A percentile compares a stretch with the other conserved stretches of the same genome.
Conservation (phyloP, 2,329 filamentous ascomycete genomes). For the Verticillium nubilum region DNA sequence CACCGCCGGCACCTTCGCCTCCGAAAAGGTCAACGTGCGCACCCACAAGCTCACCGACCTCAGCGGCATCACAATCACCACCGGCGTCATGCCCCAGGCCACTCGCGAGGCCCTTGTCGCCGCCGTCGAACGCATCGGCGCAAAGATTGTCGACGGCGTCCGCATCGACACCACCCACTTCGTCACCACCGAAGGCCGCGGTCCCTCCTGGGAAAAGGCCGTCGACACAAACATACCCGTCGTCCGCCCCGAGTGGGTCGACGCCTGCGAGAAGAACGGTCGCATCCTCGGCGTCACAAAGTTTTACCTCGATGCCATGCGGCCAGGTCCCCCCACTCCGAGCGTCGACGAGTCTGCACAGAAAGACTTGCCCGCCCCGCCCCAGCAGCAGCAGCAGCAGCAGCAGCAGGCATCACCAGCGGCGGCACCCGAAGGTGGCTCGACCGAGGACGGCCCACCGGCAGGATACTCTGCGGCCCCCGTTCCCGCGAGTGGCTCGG, state of each 20-base stretch:
- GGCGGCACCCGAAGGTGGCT: conserved; percentile 8
- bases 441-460: conserved; percentile 15
- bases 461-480: conserved; percentile 17
- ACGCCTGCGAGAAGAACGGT: conserved; percentile 90
- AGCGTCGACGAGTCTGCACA: conserved; percentile 22
- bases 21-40: conserved; percentile 76
- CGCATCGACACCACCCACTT: conserved; percentile 98
- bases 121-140: conserved; percentile 83
- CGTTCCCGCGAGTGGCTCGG: conserved; percentile 5
- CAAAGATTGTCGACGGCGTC: conserved; percentile 83
- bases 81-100: conserved; percentile 73
- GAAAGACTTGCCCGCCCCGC: conserved; percentile 26
- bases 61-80: conserved; percentile 89
- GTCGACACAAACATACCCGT: conserved; percentile 97
- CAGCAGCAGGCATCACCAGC: conserved; percentile 12
- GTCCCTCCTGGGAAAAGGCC: conserved; percentile 90
- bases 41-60: conserved; percentile 99
- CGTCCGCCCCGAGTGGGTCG: conserved; percentile 93
- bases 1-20: conserved; percentile 79
- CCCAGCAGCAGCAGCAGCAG: conserved; percentile 13
- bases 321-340: conserved; percentile 32
- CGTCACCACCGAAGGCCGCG: conserved; percentile 89
- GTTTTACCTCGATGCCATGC: conserved; percentile 85
- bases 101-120: conserved; percentile 66
- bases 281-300: conserved; percentile 90